phyloP scores from a whole-genome alignment of 1,139 yeast species.

The Saccharomyces pastorianus region DNA sequence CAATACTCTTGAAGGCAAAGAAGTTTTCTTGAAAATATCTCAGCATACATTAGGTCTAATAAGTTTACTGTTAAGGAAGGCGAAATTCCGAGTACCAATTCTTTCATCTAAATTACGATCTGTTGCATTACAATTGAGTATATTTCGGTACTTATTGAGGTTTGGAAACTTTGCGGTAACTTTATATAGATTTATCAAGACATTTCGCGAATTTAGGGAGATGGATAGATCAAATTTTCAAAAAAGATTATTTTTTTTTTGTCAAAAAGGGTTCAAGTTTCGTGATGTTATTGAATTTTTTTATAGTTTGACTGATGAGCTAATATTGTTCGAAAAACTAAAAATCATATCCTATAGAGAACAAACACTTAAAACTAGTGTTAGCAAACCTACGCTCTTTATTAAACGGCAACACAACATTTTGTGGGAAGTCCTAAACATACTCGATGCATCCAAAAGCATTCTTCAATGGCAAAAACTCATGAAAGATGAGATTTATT shows the following conservation, averaged over 20 bases:
- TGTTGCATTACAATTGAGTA: slow-evolving; percentile 44
- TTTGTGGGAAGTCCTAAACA: not conserved
- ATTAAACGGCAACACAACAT: not conserved
- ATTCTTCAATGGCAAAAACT: not conserved
- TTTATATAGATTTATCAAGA: not conserved
- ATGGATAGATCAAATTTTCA: not conserved
- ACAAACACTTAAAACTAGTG: not conserved
- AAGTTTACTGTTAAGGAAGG: not conserved
- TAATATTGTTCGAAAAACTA: slow-evolving; percentile 46
- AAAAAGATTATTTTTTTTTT: not conserved
- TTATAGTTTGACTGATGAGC: slow-evolving; percentile 57
- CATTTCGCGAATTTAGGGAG: not conserved
- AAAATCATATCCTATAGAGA: not conserved
- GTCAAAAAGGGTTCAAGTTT: not conserved
- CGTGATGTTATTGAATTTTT: not conserved
- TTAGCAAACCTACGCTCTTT: not conserved
- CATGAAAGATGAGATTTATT: not conserved
- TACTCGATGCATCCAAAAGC: not conserved
- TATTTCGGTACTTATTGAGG: slow-evolving; percentile 60
- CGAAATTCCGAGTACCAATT: not conserved
- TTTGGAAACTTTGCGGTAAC: slow-evolving; percentile 58
- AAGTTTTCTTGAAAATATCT: not conserved
- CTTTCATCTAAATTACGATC: not conserved
- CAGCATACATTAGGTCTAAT: not conserved
- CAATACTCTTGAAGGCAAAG: not conserved